Conservation (phyloP, 225 moss, liverwort and hornwort genomes). For the Takakia lepidozioides region DNA sequence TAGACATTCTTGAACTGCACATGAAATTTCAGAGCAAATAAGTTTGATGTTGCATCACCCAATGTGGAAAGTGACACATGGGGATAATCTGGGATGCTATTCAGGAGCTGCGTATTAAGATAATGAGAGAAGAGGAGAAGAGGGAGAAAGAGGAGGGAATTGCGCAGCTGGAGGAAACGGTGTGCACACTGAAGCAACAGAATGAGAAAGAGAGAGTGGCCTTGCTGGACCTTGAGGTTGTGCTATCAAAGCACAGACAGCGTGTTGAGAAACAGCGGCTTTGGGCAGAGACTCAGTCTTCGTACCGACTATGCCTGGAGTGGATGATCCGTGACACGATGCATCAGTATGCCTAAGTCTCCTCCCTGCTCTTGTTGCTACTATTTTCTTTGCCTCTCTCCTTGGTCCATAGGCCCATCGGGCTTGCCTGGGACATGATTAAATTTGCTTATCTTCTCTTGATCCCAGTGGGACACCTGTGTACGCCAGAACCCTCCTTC, state of each 20-base stretch:
- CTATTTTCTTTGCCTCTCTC: too few relatives aligned
- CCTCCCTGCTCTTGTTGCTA: neutral
- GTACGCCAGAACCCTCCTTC: too few relatives aligned
- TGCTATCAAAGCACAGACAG: slow-evolving; percentile 19
- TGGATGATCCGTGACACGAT: slow-evolving; percentile 37
- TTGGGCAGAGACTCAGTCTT: slow-evolving; percentile 40
- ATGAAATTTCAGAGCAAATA: neutral
- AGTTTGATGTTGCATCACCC: too few relatives aligned
- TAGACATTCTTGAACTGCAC: neutral
- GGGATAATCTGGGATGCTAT: too few relatives aligned
- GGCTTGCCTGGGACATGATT: too few relatives aligned
- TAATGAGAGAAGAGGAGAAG: slow-evolving; percentile 30
- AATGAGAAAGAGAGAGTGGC: slow-evolving; percentile 29
- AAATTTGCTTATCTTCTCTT: too few relatives aligned
- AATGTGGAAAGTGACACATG: too few relatives aligned
- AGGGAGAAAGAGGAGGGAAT: slow-evolving; percentile 22
- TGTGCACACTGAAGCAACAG: slow-evolving; percentile 18
- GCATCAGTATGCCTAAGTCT: slow-evolving; percentile 29
- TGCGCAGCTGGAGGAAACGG: slow-evolving; percentile 19
- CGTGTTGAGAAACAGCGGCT: slow-evolving; percentile 36
- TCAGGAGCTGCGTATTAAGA: slow-evolving; percentile 26
- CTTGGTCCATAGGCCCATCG: too few relatives aligned
- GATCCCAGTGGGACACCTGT: too few relatives aligned
- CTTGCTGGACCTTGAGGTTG: slow-evolving; percentile 19
- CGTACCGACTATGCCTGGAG: slow-evolving; percentile 31